These are phyloP conservation scores for Tylopilus felleus DNA, from an alignment of 768 basidiomycete species.

Conservation along the genomic window DNA sequence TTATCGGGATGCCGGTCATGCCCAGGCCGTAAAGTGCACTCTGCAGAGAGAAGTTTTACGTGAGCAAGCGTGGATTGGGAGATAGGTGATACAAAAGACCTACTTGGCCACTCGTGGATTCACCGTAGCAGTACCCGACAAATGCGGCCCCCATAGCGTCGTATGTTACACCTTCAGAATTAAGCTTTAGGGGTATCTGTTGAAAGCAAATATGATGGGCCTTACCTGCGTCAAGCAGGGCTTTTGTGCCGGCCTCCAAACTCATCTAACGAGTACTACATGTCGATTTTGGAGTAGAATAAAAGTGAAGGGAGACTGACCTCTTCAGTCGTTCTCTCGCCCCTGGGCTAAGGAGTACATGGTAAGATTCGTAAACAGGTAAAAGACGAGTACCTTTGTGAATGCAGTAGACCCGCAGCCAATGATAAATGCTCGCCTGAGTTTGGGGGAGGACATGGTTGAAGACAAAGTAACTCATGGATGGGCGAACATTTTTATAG, in stretches of 20 bases:
- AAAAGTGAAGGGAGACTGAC: slow-evolving; percentile 30
- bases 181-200: too few species aligned
- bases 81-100: neutral
- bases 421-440: slow-evolving; percentile 51
- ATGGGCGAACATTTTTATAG: too few species aligned
- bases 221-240: slow-evolving; percentile 74
- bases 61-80: neutral
- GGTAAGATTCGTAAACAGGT: neutral
- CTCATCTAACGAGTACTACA: neutral
- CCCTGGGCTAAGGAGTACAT: slow-evolving; percentile 48
- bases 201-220: neutral
- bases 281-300: neutral
- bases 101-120: slow-evolving; percentile 71
- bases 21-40: slow-evolving; percentile 76
- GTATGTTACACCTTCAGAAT: neutral
- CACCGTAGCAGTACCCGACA: slow-evolving; percentile 52
- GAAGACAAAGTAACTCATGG: neutral
- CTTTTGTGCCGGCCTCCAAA: slow-evolving; percentile 75
- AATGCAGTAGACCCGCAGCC: slow-evolving; percentile 80
- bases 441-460: neutral
- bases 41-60: slow-evolving; percentile 35
- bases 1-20: slow-evolving; percentile 75
- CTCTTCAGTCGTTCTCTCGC: slow-evolving; percentile 60
- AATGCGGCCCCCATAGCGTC: neutral
- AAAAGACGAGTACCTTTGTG: slow-evolving; percentile 52